Evolutionary conservation across 2,329 filamentous ascomycete genomes (phyloP).

Genomic region (Epichloe gansuensis): DNA sequence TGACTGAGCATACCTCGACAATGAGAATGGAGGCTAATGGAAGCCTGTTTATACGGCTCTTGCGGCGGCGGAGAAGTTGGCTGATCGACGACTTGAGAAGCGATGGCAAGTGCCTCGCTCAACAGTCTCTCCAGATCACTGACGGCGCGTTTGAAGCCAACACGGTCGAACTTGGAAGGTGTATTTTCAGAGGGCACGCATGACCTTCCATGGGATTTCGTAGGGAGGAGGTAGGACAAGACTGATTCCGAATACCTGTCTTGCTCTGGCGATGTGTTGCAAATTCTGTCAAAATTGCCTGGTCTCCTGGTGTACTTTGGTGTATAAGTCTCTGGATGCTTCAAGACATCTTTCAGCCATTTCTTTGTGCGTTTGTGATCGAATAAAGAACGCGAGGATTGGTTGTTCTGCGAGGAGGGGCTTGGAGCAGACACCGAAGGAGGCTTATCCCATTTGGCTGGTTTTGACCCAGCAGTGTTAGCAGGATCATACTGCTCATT

Average conservation of each 20-base stretch:
- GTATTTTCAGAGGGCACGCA: slow-evolving; percentile 11
- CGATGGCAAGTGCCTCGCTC: slow-evolving; percentile 32
- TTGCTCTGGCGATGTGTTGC: slow-evolving; percentile 7
- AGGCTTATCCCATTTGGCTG: not conserved
- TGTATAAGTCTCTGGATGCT: slow-evolving; percentile 13
- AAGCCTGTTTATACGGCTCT: slow-evolving; percentile 8
- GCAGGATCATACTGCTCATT: not conserved
- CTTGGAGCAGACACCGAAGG: not conserved
- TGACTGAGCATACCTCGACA: slow-evolving; percentile 2
- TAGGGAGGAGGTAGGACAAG: slow-evolving; percentile 7
- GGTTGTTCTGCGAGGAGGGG: slow-evolving; percentile 11
- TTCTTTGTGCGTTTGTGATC: slow-evolving; percentile 21
- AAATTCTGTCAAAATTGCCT: slow-evolving; percentile 4
- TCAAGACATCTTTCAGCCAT: slow-evolving; percentile 23
- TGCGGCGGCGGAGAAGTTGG: slow-evolving; percentile 13
- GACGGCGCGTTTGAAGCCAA: slow-evolving; percentile 24
- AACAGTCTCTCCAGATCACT: slow-evolving; percentile 34
- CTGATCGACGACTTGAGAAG: slow-evolving; percentile 25
- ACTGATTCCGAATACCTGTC: slow-evolving; percentile 14
- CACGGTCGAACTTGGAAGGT: slow-evolving; percentile 14
- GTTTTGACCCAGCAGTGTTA: not conserved
- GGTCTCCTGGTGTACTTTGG: slow-evolving; percentile 18
- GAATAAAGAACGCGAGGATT: slow-evolving; percentile 17
- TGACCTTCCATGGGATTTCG: slow-evolving; percentile 9
- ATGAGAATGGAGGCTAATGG: slow-evolving; percentile 6